Conservation (phyloP, 768 basidiomycete species). For the Lactarius sanguifluus region DNA sequence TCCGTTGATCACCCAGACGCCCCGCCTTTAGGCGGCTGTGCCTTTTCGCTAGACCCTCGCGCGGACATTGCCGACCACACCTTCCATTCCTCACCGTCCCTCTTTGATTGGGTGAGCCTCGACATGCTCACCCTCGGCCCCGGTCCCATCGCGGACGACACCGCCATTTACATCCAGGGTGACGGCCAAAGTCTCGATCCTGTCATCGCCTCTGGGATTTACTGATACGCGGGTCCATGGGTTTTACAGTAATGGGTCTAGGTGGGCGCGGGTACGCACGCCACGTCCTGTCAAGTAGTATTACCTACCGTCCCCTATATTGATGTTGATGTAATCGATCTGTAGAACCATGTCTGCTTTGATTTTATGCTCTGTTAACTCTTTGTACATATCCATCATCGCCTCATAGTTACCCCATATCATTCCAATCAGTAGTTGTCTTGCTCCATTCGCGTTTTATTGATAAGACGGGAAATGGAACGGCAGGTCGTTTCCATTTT, state of each 20-base stretch:
- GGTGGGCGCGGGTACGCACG: background rate
- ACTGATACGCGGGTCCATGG: slow-evolving; percentile 8
- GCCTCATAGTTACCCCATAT: slow-evolving; percentile 2
- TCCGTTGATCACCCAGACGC: background rate
- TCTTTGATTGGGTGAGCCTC: slow-evolving; percentile 1
- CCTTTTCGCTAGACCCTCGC: slow-evolving; percentile 7
- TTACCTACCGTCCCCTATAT: slow-evolving; percentile 3
- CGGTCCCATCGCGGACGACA: slow-evolving; percentile 1
- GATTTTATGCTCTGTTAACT: background rate
- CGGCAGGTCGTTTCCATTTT: background rate
- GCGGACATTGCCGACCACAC: background rate
- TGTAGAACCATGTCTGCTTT: slow-evolving; percentile 2
- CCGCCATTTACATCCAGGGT: background rate
- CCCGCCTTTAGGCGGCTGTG: background rate
- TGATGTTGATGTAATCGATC: background rate
- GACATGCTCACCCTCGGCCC: slow-evolving; percentile 13
- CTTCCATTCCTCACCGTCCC: background rate
- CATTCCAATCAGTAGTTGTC: slow-evolving; percentile 13
- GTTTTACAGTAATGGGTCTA: background rate
- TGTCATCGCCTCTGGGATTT: slow-evolving; percentile 14
- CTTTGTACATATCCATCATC: slow-evolving; percentile 17
- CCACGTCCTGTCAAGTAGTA: slow-evolving; percentile 4
- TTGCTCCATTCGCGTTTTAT: slow-evolving; percentile 2
- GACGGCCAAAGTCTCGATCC: slow-evolving; percentile 10
- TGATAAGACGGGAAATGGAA: background rate